Evolutionary conservation across 202 grass and related monocot genomes (phyloP).

Genomic region (Zoysia matrella): DNA sequence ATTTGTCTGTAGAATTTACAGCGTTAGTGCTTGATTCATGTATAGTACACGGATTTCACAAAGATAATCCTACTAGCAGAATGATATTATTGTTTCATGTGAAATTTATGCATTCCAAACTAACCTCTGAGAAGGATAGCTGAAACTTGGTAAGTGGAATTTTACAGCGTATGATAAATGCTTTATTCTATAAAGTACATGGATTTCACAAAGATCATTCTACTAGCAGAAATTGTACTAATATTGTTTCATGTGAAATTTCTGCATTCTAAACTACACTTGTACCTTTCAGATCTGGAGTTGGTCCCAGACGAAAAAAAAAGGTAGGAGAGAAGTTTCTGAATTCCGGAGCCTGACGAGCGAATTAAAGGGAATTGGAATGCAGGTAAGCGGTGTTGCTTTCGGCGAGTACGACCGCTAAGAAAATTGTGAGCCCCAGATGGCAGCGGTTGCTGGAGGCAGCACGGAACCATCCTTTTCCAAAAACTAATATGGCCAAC

Average conservation of each 20-base stretch:
- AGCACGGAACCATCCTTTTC: constrained; percentile 56
- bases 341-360: not conserved
- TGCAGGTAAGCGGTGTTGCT: constrained; percentile 14
- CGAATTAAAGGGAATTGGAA: not conserved
- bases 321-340: not conserved
- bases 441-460: constrained; percentile 19
- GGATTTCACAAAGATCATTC: not conserved
- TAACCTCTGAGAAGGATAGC: not conserved
- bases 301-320: not conserved
- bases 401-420: constrained; percentile 10
- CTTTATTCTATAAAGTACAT: not conserved
- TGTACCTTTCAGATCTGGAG: not conserved
- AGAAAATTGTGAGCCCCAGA: not conserved
- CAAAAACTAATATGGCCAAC: constrained; percentile 38
- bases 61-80: too few relatives aligned
- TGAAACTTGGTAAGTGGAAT: not conserved
- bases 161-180: not conserved
- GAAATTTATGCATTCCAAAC: too few relatives aligned
- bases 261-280: not conserved
- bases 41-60: too few relatives aligned
- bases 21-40: too few relatives aligned
- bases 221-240: not conserved
- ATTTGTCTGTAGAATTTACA: too few relatives aligned
- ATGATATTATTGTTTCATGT: too few relatives aligned
- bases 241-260: not conserved